Evolutionary conservation across 1,284 basidiomycete species (phyloP).

Genomic region (Cryptococcus neoformans): DNA sequence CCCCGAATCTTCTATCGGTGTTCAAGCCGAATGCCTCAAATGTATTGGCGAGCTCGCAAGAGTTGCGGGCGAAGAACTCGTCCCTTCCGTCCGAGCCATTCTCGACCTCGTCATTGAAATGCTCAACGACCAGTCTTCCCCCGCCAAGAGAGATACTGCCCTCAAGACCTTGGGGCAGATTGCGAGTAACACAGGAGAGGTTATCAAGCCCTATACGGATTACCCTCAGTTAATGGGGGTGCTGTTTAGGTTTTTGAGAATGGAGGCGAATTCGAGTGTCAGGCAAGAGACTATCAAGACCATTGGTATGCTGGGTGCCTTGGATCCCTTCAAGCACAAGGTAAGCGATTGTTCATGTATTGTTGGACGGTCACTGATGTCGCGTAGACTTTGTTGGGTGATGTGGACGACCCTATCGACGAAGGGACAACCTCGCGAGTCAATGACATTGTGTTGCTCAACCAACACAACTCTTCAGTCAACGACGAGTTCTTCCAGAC

Average conservation of each 20-base stretch:
- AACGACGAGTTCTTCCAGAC: slow-evolving; percentile 97
- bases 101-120: slow-evolving; percentile 88
- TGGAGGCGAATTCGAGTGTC: slow-evolving; percentile 72
- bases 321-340: slow-evolving; percentile 95
- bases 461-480: slow-evolving; percentile 58
- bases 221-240: slow-evolving; percentile 87
- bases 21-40: slow-evolving; percentile 89
- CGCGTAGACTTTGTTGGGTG: slow-evolving; percentile 68
- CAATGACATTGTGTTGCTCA: slow-evolving; percentile 58
- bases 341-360: slow-evolving; percentile 49
- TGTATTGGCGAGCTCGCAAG: slow-evolving; percentile 92
- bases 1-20: slow-evolving; percentile 76
- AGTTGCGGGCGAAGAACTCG: slow-evolving; percentile 90
- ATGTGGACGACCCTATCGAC: slow-evolving; percentile 63
- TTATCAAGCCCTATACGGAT: slow-evolving; percentile 85
- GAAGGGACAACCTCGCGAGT: slow-evolving; percentile 51
- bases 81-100: slow-evolving; percentile 76
- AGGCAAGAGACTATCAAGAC: slow-evolving; percentile 88
- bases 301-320: slow-evolving; percentile 92
- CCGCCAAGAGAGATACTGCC: slow-evolving; percentile 83
- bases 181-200: slow-evolving; percentile 93
- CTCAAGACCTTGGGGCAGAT: slow-evolving; percentile 92
- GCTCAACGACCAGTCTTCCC: slow-evolving; percentile 76
- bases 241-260: slow-evolving; percentile 80
- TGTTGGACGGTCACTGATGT: background rate